A percentile compares a stretch with the other conserved stretches of the same genome.
Conservation (phyloP, 768 basidiomycete species). For the Psilocybe azurescens region DNA sequence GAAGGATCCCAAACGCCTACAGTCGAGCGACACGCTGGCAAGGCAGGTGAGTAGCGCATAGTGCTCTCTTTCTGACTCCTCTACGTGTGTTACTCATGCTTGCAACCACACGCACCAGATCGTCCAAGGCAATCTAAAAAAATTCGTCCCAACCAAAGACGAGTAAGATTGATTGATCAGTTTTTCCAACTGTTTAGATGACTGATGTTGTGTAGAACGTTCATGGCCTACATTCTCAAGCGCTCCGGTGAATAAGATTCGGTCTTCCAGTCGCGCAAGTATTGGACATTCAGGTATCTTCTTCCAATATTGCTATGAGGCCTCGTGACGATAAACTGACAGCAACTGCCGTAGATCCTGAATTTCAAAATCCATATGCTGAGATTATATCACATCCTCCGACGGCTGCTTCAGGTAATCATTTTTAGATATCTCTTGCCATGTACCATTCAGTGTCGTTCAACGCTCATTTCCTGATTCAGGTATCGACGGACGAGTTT, state of each 20-base stretch:
- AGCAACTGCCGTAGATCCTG: not conserved
- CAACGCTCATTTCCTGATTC: not conserved
- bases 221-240: slow-evolving; percentile 11
- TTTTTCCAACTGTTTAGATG: not conserved
- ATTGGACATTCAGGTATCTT: slow-evolving; percentile 2
- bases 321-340: not conserved
- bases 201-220: slow-evolving; percentile 7
- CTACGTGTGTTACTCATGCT: not conserved
- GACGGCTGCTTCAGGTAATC: slow-evolving; percentile 1
- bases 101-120: not conserved
- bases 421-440: not conserved
- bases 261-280: slow-evolving; percentile 1
- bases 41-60: not conserved
- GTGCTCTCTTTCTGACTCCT: no score
- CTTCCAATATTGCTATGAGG: not conserved
- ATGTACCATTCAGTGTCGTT: not conserved
- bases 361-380: slow-evolving; percentile 4
- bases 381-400: not conserved
- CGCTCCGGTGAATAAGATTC: not conserved
- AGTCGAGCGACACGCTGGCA: not conserved
- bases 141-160: slow-evolving; percentile 16
- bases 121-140: slow-evolving; percentile 6
- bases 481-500: slow-evolving; percentile 2
- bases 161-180: slow-evolving; percentile 1
- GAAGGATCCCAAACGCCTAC: not conserved